phyloP scores from a whole-genome alignment of 2,329 filamentous ascomycete genomes.

The Colletotrichum costaricense region DNA sequence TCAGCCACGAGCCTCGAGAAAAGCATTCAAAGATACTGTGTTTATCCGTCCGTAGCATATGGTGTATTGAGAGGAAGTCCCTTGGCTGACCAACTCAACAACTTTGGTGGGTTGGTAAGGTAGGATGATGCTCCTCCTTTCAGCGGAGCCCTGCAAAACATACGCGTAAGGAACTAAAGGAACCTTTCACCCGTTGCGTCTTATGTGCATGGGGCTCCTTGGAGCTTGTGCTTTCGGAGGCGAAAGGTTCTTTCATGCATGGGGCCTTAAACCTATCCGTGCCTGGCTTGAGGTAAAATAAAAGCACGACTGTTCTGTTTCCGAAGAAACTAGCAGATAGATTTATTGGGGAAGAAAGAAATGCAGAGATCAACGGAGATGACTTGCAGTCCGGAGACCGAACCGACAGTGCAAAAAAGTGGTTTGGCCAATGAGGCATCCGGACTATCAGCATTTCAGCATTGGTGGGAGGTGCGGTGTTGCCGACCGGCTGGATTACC shows the following conservation, averaged over 20 bases:
- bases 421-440: neutral
- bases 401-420: neutral
- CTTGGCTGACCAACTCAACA: slow-evolving; percentile 22
- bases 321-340: no score
- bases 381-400: neutral
- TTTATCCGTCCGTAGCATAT: no score
- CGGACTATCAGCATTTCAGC: neutral
- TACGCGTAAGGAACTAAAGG: neutral
- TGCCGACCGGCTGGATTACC: neutral
- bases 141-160: neutral
- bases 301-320: no score
- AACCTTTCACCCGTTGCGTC: no score
- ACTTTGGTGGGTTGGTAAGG: slow-evolving; percentile 16
- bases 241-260: neutral
- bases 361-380: neutral
- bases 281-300: neutral
- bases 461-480: neutral
- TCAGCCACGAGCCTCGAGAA: neutral
- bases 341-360: neutral
- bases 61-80: no score
- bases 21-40: neutral
- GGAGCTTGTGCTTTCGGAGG: neutral
- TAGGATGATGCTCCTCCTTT: neutral
- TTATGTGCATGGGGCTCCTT: neutral
- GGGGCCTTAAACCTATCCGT: neutral